Conservation (phyloP, 306 rosid species). For the Albizia julibrissin region DNA sequence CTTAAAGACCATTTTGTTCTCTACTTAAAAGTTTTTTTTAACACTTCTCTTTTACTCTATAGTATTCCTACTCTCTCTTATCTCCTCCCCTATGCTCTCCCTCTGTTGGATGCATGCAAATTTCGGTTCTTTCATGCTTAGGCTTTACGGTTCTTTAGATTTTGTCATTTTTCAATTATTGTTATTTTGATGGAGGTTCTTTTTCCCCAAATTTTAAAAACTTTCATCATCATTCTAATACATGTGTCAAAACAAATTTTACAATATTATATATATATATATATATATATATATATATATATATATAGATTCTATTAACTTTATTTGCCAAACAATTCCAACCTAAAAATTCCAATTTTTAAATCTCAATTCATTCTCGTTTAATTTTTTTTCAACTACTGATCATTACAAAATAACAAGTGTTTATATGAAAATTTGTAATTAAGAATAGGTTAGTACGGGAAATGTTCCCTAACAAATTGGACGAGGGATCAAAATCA, state of each 20-base stretch:
- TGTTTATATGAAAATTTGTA: not conserved
- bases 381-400: too few species aligned
- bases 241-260: too few species aligned
- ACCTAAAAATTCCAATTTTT: too few species aligned
- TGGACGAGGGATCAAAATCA: conserved; percentile 66
- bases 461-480: conserved; percentile 48
- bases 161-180: too few species aligned
- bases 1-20: not conserved
- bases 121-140: not conserved
- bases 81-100: not conserved
- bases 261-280: too few species aligned
- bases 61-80: not conserved
- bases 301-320: too few species aligned
- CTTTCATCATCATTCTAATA: too few species aligned
- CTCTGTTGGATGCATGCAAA: not conserved
- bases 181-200: too few species aligned
- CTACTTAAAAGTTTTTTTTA: not conserved
- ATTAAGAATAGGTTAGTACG: conserved; percentile 13
- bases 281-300: too few species aligned
- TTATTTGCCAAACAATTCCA: too few species aligned
- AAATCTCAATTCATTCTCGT: too few species aligned
- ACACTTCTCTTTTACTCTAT: not conserved
- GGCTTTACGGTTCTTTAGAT: not conserved
- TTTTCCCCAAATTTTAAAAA: too few species aligned
- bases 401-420: not conserved